A percentile compares a stretch with the other conserved stretches of the same genome.
phyloP scores from a whole-genome alignment of 306 rosid species.

The Citrullus colocynthis region DNA sequence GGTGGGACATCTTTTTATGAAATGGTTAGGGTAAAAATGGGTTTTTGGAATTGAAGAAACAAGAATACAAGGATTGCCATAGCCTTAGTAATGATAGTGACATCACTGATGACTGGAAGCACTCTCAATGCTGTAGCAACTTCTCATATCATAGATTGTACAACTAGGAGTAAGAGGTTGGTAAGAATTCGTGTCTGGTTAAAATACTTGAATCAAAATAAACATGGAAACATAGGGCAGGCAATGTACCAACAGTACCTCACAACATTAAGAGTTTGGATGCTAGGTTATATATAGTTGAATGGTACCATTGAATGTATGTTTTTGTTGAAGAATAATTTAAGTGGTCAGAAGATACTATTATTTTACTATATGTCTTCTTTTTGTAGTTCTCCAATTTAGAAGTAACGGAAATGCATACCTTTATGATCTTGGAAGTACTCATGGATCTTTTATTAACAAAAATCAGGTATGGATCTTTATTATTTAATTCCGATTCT shows the following conservation, averaged over 20 bases:
- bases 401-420: slow-evolving; percentile 75
- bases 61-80: neutral
- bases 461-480: slow-evolving; percentile 55
- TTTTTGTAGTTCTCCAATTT: slow-evolving; percentile 62
- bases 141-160: neutral
- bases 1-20: neutral
- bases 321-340: neutral
- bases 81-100: neutral
- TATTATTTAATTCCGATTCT: neutral
- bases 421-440: slow-evolving; percentile 90
- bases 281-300: neutral
- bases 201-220: neutral
- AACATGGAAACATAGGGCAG: neutral
- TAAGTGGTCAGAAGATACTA: slow-evolving; percentile 7
- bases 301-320: neutral
- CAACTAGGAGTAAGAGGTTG: neutral
- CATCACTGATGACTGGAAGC: neutral
- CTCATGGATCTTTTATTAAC: slow-evolving; percentile 83
- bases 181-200: neutral
- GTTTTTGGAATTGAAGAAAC: neutral
- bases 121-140: neutral
- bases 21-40: neutral
- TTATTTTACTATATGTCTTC: slow-evolving; percentile 8
- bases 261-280: neutral
- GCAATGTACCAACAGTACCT: neutral